These are phyloP conservation scores for Metroxylon sagu DNA, from an alignment of 176 grass and related monocot species.

Conservation along the genomic window DNA sequence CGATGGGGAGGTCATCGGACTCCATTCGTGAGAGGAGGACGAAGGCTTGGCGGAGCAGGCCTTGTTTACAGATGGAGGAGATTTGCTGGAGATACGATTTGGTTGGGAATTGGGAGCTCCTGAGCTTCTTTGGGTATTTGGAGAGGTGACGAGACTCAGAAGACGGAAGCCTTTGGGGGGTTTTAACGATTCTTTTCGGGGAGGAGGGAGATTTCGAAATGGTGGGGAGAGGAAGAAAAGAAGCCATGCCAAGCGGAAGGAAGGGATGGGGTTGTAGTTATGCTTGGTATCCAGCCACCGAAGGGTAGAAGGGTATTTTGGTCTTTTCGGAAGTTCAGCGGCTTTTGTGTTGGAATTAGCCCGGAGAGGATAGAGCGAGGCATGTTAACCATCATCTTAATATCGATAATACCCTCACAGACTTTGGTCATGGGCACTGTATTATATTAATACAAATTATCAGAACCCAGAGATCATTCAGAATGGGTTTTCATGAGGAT, in stretches of 20 bases:
- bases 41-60: conserved; percentile 1
- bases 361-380: too few relatives aligned
- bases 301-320: too few relatives aligned
- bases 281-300: neutral
- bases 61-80: conserved; percentile 14
- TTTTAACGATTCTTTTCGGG: neutral
- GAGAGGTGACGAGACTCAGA: neutral
- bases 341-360: too few relatives aligned
- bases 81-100: conserved; percentile 2
- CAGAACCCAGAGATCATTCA: too few relatives aligned
- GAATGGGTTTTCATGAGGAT: too few relatives aligned
- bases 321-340: too few relatives aligned
- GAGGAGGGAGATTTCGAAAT: neutral
- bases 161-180: neutral
- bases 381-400: too few relatives aligned
- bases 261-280: neutral
- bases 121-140: neutral
- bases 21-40: neutral
- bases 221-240: conserved; percentile 3
- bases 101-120: neutral
- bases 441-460: too few relatives aligned
- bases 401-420: too few relatives aligned
- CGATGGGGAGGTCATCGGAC: conserved; percentile 1
- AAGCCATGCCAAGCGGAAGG: neutral
- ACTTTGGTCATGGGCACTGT: too few relatives aligned